Evolutionary conservation across 148 eudicot species (phyloP).

Genomic region (Rhododendron williamsianum): DNA sequence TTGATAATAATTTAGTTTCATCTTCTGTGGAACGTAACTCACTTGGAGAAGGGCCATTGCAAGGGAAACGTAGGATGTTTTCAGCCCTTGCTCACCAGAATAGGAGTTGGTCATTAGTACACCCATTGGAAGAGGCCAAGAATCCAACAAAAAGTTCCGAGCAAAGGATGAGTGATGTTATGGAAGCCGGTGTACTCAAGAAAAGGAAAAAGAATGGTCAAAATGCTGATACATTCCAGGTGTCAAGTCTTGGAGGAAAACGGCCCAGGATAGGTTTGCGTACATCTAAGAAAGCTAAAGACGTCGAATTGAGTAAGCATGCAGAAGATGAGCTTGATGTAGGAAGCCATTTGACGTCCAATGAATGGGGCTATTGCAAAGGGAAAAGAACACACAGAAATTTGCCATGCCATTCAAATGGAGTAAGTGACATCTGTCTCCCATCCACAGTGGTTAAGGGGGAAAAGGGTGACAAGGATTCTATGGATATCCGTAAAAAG

Average conservation of each 20-base stretch:
- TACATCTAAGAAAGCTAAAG: constrained; percentile 14
- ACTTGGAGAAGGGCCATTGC: neutral
- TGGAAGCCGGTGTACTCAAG: constrained; percentile 11
- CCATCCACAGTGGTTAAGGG: constrained; percentile 2
- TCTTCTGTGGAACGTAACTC: constrained; percentile 7
- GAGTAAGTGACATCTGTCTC: constrained; percentile 5
- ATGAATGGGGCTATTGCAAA: constrained; percentile 33
- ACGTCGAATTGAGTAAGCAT: constrained; percentile 5
- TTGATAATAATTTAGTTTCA: constrained; percentile 13
- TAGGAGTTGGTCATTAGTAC: constrained; percentile 17
- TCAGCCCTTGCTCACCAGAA: constrained; percentile 10
- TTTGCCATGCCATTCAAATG: constrained; percentile 11
- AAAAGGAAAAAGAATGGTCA: constrained; percentile 18
- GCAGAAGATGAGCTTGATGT: constrained; percentile 1
- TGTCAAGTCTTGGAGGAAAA: neutral
- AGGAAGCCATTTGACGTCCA: constrained; percentile 17
- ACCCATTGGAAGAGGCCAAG: constrained; percentile 14
- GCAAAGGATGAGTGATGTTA: constrained; percentile 4
- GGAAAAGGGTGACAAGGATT: constrained; percentile 12
- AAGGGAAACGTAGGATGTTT: constrained; percentile 20
- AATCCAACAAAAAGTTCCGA: constrained; percentile 14
- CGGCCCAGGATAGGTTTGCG: neutral
- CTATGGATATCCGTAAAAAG: constrained; percentile 17
- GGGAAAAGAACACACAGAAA: constrained; percentile 36
- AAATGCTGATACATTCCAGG: constrained; percentile 9